phyloP scores from a whole-genome alignment of 345 rosid species.

The Dipteronia sinensis region DNA sequence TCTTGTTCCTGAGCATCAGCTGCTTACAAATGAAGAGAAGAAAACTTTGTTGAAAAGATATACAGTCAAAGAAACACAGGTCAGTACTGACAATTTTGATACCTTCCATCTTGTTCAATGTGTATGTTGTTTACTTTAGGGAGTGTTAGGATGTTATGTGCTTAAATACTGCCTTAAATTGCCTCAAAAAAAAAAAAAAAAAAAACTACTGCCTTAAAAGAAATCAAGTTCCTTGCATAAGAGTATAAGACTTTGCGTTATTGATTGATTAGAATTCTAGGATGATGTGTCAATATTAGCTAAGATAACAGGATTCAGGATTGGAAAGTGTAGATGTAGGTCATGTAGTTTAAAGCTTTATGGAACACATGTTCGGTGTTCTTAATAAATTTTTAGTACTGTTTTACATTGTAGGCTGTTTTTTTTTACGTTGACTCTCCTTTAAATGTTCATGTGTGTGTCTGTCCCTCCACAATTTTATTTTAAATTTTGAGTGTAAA shows the following conservation, averaged over 20 bases:
- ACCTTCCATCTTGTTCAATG: not conserved
- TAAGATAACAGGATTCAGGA: not conserved
- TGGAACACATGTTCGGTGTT: not conserved
- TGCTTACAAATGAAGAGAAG: conserved; percentile 71
- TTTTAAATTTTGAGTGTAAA: not conserved
- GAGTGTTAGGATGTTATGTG: not conserved
- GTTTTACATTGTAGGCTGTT: not conserved
- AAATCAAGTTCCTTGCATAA: not conserved
- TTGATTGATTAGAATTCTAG: not conserved
- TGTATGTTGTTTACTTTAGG: not conserved
- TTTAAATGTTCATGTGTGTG: not conserved
- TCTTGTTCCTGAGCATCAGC: conserved; percentile 81
- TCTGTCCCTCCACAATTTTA: not conserved
- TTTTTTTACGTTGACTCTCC: not conserved
- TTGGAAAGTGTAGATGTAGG: not conserved
- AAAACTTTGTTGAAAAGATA: conserved; percentile 75
- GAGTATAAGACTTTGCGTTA: not conserved
- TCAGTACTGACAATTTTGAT: conserved; percentile 19
- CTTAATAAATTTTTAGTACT: not conserved
- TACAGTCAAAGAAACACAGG: conserved; percentile 88
- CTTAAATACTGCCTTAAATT: not conserved
- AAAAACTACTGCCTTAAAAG: not conserved
- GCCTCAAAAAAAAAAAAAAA: too few species aligned
- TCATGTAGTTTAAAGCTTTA: not conserved
- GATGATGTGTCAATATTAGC: not conserved